Conservation (phyloP, 2,329 filamentous ascomycete genomes). For the Cordyceps cateniannulata region DNA sequence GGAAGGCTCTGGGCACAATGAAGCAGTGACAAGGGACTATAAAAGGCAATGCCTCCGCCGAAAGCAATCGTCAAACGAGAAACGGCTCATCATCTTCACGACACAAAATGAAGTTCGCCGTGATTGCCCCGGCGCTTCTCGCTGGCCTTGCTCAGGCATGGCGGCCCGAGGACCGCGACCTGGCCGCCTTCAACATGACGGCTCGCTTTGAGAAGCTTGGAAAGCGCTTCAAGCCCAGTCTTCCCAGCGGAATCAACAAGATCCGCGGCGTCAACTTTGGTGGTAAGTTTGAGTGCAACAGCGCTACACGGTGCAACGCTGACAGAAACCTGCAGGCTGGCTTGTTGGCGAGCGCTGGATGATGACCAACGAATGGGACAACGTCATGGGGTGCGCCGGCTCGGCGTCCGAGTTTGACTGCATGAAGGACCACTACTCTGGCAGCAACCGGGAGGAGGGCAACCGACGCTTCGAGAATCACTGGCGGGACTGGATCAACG, state of each 20-base stretch:
- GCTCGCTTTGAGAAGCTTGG: conserved; percentile 25
- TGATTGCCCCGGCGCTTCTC: conserved; percentile 20
- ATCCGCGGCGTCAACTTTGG: conserved; percentile 50
- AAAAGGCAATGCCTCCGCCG: neutral
- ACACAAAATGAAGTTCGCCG: conserved; percentile 20
- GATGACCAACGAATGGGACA: conserved; percentile 34
- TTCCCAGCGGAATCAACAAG: conserved; percentile 25
- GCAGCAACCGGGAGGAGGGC: conserved; percentile 28
- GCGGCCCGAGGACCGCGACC: conserved; percentile 25
- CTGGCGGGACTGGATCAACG: conserved; percentile 31
- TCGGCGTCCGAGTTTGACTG: conserved; percentile 46
- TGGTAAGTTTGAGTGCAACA: conserved; percentile 21
- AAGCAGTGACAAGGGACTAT: neutral
- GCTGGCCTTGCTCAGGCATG: conserved; percentile 19
- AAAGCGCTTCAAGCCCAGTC: conserved; percentile 24
- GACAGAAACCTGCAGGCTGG: conserved; percentile 14
- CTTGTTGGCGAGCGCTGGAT: conserved; percentile 48
- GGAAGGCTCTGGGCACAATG: neutral
- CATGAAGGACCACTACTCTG: conserved; percentile 27
- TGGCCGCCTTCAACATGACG: conserved; percentile 27
- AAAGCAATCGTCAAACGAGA: neutral
- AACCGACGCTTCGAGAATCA: conserved; percentile 41
- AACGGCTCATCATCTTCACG: neutral
- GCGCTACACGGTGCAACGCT: neutral
- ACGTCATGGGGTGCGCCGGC: conserved; percentile 37